Base-by-base conservation (phyloP, 371 early-diverging fungal genomes). In the Mortierella sp. region DNA sequence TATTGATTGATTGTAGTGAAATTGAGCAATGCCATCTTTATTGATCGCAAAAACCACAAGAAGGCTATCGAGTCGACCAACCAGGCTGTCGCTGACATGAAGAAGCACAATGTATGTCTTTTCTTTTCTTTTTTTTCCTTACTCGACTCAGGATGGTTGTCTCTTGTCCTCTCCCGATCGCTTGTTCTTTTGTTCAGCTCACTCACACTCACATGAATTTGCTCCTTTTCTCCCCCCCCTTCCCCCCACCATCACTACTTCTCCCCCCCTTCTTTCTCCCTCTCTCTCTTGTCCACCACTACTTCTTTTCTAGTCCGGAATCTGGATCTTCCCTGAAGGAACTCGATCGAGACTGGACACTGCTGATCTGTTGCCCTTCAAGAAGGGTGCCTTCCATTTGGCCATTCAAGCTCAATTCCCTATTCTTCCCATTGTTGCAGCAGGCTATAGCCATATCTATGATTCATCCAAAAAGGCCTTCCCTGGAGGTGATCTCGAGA, bases 291-390 rank as follows among this genome's bases (percentile, higher is more conserved):
- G n/a, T n/a, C n/a, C n/a, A n/a, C n/a, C 21, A 7, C 53, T n/a
- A n/a, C 15, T 53, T 19, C 25, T 7, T 14, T 26, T 12, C 5
- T 6, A 94, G 88, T 85, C 87, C 44, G 90, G 92, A 48, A 92
- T 97, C 44, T 95, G 91, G 87, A 86, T 97, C 60, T 97, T 92
- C 85, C 96, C 98, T 29, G 98, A 98, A 84, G 98, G 98, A 57
- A 98, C 98, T 11, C 92, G 98, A 43, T 92, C 94, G 7, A 91
- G 89, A 73, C 88, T 90, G 45, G 81, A 85, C 28, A 89, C 88
- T 60, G 87, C 94, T 23, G 84, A 85, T 59, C 70, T 98, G 67
- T 83, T 97, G 57, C 96, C 96, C 0, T 98, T 98, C 85, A 98
- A 98, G 80, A 94, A 95, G 81, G 95, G 95, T 14, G 93, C 93